Evolutionary conservation across 768 basidiomycete genomes (phyloP), one percentile per base, ranked within the genome.

Genomic region (Trametes meyenii): DNA sequence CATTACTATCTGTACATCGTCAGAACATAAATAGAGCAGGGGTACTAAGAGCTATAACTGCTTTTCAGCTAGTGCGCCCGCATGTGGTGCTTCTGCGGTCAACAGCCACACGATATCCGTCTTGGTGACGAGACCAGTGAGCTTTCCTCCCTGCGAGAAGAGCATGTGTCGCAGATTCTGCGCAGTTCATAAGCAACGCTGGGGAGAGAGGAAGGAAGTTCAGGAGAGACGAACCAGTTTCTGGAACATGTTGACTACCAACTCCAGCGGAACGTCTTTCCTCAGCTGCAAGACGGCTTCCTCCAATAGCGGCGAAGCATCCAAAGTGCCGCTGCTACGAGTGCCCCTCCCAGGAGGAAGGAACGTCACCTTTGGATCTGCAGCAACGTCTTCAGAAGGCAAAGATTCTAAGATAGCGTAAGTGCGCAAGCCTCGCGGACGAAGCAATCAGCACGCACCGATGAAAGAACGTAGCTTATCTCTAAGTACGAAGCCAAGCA

Each of bases 1-100:
- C 92, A 93, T 76, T 93, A 94, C 72, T 92, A 89, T 69, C 74
- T 93, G 64, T 92, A 93, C 70, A 82, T 86, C 65, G 63, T 90
- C 64, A 80, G 81, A 65, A 61, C 63, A 39, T 64, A 23, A 61
- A 39, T 13, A 52, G 36, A 45, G 35, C 10, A 52, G 29, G 23
- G 17, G 21, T 19, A 46, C 14, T 46, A 35, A 44, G 17, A 11
- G 38, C 21, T 58, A 54, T 44, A 33, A 33, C 3, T 49, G 55
- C 24, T 48, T 55, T 40, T 66, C 67, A 11, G 69, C 64, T 16
- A 73, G 56, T 24, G 70, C 69, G 16, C 62, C 84, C 10, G 83
- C 78, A 68, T 87, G 83, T 5, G 82, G 76, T 60, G 86, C 83
- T 68, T 88, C 81, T 23, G 78, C 79, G 3, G 81, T 87, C 58